Conservation (phyloP, 2,329 filamentous ascomycete genomes). For the Cylindrodendrum hubeiense region DNA sequence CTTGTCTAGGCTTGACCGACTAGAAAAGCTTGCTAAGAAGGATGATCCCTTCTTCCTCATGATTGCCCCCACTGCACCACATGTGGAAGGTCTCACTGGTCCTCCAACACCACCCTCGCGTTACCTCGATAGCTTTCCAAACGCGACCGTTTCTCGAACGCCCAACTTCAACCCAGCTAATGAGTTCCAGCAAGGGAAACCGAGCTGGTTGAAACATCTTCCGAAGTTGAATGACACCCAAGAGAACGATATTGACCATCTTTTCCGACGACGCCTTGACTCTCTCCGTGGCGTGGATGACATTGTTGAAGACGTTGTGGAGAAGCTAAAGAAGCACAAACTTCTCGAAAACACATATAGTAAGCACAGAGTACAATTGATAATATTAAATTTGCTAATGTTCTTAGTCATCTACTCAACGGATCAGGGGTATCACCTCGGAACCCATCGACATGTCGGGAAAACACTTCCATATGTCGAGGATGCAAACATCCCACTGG, state of each 20-base stretch:
- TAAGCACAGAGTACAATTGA: neutral
- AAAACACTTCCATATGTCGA: slow-evolving; percentile 46
- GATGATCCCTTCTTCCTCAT: slow-evolving; percentile 6
- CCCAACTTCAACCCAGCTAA: slow-evolving; percentile 5
- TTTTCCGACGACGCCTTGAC: slow-evolving; percentile 1
- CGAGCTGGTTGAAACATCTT: neutral
- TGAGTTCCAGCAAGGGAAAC: slow-evolving; percentile 3
- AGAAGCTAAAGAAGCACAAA: slow-evolving; percentile 42
- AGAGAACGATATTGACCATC: neutral
- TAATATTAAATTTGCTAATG: neutral
- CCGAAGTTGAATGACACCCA: neutral
- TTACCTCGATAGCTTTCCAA: neutral
- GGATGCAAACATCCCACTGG: slow-evolving; percentile 47
- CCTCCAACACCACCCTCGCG: neutral
- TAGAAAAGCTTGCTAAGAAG: neutral
- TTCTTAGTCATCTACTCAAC: slow-evolving; percentile 28
- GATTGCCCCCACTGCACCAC: neutral
- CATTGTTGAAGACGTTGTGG: slow-evolving; percentile 48
- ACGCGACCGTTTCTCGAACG: neutral
- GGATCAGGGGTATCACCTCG: slow-evolving; percentile 47
- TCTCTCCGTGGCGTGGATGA: slow-evolving; percentile 46
- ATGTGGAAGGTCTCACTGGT: neutral
- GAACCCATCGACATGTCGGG: slow-evolving; percentile 42
- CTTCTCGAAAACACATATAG: slow-evolving; percentile 43
- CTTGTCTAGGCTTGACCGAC: neutral